phyloP scores from a whole-genome alignment of 495 filamentous ascomycete species.

The Hypoxylon crocopeplum region DNA sequence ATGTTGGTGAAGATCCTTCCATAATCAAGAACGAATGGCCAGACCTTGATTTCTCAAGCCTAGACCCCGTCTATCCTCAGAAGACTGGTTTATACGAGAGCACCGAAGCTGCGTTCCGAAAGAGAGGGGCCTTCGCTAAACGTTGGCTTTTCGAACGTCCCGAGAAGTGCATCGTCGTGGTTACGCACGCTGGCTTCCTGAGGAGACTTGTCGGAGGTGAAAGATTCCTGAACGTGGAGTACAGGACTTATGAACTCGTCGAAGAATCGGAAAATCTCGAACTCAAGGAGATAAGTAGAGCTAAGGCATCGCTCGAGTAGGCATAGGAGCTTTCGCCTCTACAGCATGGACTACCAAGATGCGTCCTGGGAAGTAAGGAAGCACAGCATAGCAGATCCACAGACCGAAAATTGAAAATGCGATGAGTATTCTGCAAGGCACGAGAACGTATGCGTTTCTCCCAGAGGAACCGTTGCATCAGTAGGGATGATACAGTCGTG shows the following conservation, averaged over 20 bases:
- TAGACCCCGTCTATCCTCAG: constrained; percentile 56
- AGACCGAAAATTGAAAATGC: too few species aligned
- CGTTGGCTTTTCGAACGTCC: constrained; percentile 51
- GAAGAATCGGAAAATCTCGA: constrained; percentile 40
- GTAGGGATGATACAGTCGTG: too few species aligned
- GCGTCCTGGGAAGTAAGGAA: too few species aligned
- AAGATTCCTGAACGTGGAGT: constrained; percentile 57
- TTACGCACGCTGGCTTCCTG: constrained; percentile 59
- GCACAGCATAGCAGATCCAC: too few species aligned
- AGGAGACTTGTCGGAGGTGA: constrained; percentile 44
- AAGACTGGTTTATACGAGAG: constrained; percentile 56
- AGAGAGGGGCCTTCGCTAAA: constrained; percentile 49
- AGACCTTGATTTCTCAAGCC: constrained; percentile 50
- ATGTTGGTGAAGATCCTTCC: constrained; percentile 49
- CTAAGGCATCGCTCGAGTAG: too few species aligned
- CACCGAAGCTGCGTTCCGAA: constrained; percentile 46
- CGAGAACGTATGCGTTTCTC: too few species aligned
- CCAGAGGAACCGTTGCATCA: too few species aligned
- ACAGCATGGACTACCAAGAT: too few species aligned
- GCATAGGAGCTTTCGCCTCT: too few species aligned
- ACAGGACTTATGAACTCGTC: constrained; percentile 55
- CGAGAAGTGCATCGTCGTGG: constrained; percentile 61
- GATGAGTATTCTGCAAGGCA: too few species aligned
- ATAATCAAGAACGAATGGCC: constrained; percentile 51
- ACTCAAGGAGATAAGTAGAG: constrained; percentile 42